Base-by-base conservation (phyloP, 1,284 basidiomycete genomes). In the Ceraceosorus guamensis region DNA sequence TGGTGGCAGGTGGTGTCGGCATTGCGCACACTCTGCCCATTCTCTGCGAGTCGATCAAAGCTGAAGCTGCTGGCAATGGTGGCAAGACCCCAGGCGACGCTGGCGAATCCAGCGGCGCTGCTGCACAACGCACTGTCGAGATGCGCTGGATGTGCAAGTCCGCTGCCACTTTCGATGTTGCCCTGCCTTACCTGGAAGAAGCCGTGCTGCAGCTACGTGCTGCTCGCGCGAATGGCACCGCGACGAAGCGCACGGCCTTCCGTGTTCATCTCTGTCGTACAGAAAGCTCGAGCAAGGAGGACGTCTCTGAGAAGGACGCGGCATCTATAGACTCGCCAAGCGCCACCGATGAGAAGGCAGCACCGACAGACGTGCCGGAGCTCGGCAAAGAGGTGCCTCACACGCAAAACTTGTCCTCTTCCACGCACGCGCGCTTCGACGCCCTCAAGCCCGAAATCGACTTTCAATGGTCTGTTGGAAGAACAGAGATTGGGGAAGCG, bases 21-120 rank as follows among this genome's bases (percentile, higher is more conserved):
- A 61, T 70, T 56, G 64, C 66, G 2, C 67, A 61, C 54, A 60
- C 60, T 39, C 55, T 63, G 48, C 61, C 66, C 6, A 32, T 63
- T 10, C 58, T 69, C 2, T 46, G 50, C 13, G 48, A 48, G 32
- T 46, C 18, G 2, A 32, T 49, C 11, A 11, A 16, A 16, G 16
- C 39, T 2, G 11, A 11, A 16, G 10, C 39, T 11, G 16, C 11
- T 16, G 1, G 16, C 11, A 41, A 11, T 11, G 39, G 16, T 41
- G 39, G 11, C 39, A 16, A 41, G 39, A 41, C 10, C 11, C 39
- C 1, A 24, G 24, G 24, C 24, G 24, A 24, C 24, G 24, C 24
- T 24, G 24, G 24, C 24, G 24, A 24, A 24, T 24, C 24, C 24
- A 24, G 24, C 24, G 24, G 24, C 24, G 24, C 39, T 41, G 39